Evolutionary conservation across 2,329 filamentous ascomycete species (phyloP), one percentile per base, ranked within the genome.

Genomic region (Meredithiella fracta): DNA sequence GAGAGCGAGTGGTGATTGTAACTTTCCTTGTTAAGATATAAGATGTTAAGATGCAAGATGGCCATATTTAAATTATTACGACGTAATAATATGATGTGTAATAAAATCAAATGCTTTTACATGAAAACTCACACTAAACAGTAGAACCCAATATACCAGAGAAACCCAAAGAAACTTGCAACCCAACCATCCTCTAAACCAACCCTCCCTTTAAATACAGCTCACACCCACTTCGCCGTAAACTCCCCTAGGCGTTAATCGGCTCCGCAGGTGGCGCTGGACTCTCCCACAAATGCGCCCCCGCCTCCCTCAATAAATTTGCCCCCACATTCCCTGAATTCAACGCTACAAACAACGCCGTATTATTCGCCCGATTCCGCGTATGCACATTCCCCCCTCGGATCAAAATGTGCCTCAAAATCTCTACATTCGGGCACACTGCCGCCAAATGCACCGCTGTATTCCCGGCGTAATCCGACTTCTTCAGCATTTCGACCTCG

Each of bases 401-500:
- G 44, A 70, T 70, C 11, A 85, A 71, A 50, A 85, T 68, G 63
- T 80, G 76, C 23, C 73, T 69, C 62, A 84, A 68, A 29, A 85
- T 73, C n/a, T 71, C 70, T 1, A 70, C 67, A 58, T 75, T 71
- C 17, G 77, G 72, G 1, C 73, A 72, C 3, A 79, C 73, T 29
- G 77, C 75, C 1, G 77, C 78, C 1, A 80, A 72, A 63, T 80
- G 78, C 38, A 79, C 68, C 3, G 73, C 74, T 25, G 86, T 91
- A 68, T 91, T 92, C 50, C 86, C 86, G 20, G 84, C 85, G 65
- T 91, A 91, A 68, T 92, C 86, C 29, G 79, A 77, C 60, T 82
- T 81, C 64, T 86, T 86, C 47, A 92, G 73, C 20, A 92, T 73
- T 68, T 77, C 78, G 34, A 64, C 70, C 60, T 81, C 76, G 63